A percentile compares a stretch with the other conserved stretches of the same genome.
Conservation (phyloP, 768 basidiomycete genomes). For the Boletellus ananiceps region DNA sequence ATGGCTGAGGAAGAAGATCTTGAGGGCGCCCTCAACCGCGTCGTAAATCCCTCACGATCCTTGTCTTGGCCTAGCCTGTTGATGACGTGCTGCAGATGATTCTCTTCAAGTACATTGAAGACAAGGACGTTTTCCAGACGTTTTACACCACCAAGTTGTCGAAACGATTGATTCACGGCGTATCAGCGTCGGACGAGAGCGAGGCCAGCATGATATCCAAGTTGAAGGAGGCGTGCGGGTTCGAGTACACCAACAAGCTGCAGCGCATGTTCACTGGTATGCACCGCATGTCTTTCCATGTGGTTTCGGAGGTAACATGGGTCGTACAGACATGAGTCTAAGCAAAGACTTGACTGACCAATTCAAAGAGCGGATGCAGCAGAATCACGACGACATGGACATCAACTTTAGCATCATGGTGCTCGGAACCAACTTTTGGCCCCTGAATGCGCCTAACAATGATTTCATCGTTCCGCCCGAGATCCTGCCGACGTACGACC, state of each 20-base stretch:
- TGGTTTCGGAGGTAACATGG: constrained; percentile 1
- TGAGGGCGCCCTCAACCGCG: constrained; percentile 85
- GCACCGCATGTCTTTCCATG: constrained; percentile 6
- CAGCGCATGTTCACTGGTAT: constrained; percentile 95
- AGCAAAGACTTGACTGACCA: constrained; percentile 94
- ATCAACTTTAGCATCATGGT: constrained; percentile 93
- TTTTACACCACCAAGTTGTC: constrained; percentile 95
- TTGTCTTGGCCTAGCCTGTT: background rate
- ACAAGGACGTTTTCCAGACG: constrained; percentile 98
- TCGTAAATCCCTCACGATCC: constrained; percentile 48
- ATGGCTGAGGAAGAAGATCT: constrained; percentile 88
- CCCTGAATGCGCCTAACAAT: constrained; percentile 74
- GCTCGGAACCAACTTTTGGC: constrained; percentile 95
- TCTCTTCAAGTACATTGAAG: constrained; percentile 96
- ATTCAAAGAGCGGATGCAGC: constrained; percentile 91
- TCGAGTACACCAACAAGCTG: constrained; percentile 94
- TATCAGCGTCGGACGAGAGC: constrained; percentile 92
- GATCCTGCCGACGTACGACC: constrained; percentile 80
- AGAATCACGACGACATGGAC: constrained; percentile 79
- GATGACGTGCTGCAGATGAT: constrained; percentile 64
- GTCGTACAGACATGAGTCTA: constrained; percentile 77
- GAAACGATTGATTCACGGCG: constrained; percentile 85
- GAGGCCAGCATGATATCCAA: constrained; percentile 98
- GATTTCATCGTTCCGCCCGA: constrained; percentile 89
- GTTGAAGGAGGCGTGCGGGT: constrained; percentile 93